A percentile compares a stretch with the other conserved stretches of the same genome.
Conservation (phyloP, 345 rosid genomes). For the Lenwebbia sp. region DNA sequence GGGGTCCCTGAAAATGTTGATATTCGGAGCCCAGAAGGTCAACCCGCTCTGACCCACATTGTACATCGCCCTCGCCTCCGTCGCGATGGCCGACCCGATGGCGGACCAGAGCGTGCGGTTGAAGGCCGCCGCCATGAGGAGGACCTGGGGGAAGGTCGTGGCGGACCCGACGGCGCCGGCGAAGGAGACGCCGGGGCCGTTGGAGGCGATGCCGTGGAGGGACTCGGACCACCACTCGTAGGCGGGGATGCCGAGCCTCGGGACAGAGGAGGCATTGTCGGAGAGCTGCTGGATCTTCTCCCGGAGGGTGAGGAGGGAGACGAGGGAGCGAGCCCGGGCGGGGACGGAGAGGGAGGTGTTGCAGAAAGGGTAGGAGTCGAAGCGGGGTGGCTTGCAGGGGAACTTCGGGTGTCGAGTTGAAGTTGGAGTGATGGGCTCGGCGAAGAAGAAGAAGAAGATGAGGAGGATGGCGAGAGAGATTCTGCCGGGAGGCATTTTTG, state of each 20-base stretch:
- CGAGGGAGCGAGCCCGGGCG: conserved; percentile 52
- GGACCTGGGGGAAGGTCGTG: conserved; percentile 83
- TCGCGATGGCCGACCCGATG: conserved; percentile 48
- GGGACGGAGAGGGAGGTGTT: conserved; percentile 40
- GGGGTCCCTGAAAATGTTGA: conserved; percentile 83
- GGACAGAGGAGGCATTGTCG: conserved; percentile 52
- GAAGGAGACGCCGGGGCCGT: conserved; percentile 86
- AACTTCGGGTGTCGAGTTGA: conserved; percentile 9
- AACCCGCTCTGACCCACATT: conserved; percentile 81
- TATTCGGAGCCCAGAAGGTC: conserved; percentile 90
- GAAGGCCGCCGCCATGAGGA: conserved; percentile 58
- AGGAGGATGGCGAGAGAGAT: neutral
- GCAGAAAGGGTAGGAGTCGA: conserved; percentile 52
- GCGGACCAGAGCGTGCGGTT: conserved; percentile 73
- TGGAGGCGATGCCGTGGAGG: conserved; percentile 73
- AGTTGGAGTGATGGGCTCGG: neutral
- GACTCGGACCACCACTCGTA: conserved; percentile 99
- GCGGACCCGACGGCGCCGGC: conserved; percentile 53
- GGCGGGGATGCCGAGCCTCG: conserved; percentile 73
- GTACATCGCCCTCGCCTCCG: conserved; percentile 83
- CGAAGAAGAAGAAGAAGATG: neutral
- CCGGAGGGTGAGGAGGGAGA: conserved; percentile 56
- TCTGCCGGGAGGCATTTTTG: neutral
- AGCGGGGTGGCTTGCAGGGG: conserved; percentile 51
- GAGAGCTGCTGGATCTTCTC: conserved; percentile 71